These are phyloP conservation scores for Boletellus ananiceps DNA, from an alignment of 768 basidiomycete species.

Conservation along the genomic window DNA sequence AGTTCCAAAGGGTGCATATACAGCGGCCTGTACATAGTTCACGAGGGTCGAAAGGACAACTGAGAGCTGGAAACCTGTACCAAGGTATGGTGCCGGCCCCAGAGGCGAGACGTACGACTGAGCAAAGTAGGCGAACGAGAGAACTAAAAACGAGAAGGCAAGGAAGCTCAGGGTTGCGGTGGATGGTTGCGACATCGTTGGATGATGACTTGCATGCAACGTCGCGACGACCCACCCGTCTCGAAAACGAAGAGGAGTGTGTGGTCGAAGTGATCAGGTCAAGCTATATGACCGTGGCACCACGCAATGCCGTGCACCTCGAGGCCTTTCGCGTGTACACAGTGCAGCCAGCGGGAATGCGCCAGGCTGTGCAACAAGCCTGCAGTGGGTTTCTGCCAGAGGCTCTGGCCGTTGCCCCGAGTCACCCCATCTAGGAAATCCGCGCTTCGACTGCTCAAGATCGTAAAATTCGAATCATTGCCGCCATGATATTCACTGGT, in stretches of 20 bases:
- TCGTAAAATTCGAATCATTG: too few species aligned
- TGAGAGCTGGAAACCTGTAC: conserved; percentile 19
- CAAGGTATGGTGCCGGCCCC: conserved; percentile 30
- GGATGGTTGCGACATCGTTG: conserved; percentile 23
- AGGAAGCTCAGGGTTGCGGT: conserved; percentile 15
- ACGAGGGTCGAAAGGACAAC: conserved; percentile 24
- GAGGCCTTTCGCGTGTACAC: conserved; percentile 25
- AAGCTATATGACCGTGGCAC: conserved; percentile 13
- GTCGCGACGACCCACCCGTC: conserved; percentile 3
- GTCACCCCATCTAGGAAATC: too few species aligned
- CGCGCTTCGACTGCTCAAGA: too few species aligned
- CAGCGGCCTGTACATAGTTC: conserved; percentile 21
- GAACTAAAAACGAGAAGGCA: conserved; percentile 22
- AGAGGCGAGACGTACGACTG: conserved; percentile 31
- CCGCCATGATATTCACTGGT: too few species aligned
- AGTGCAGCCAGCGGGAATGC: conserved; percentile 20
- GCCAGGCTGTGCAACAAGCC: conserved; percentile 14
- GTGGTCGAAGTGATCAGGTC: conserved; percentile 5
- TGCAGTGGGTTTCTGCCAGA: not conserved
- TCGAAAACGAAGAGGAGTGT: conserved; percentile 2
- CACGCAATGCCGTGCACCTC: conserved; percentile 18
- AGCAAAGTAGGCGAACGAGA: conserved; percentile 29
- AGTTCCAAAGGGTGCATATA: conserved; percentile 19
- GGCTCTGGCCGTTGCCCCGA: not conserved
- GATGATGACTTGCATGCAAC: not conserved